These are phyloP conservation scores for Aspergillus flavus DNA, from an alignment of 2,329 filamentous ascomycete genomes.

Conservation along the genomic window DNA sequence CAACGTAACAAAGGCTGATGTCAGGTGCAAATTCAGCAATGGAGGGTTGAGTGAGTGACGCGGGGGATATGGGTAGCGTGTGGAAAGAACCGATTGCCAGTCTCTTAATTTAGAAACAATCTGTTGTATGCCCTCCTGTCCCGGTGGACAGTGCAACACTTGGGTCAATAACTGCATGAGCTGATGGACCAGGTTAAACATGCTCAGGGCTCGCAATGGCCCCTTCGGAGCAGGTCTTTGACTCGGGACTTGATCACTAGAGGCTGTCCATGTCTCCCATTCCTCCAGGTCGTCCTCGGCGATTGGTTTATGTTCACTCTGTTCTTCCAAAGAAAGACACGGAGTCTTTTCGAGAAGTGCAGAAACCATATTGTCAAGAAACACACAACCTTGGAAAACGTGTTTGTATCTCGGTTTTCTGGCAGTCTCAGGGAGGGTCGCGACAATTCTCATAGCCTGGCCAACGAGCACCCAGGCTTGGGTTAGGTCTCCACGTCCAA, in stretches of 20 bases:
- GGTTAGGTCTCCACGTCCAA: neutral
- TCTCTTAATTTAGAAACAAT: neutral
- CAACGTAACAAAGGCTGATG: neutral
- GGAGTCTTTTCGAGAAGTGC: neutral
- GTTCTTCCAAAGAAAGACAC: neutral
- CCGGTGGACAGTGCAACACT: neutral
- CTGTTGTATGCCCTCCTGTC: neutral
- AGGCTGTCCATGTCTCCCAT: neutral
- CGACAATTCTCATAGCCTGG: neutral
- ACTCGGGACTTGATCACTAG: neutral
- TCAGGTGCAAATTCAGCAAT: neutral
- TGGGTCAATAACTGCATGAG: neutral
- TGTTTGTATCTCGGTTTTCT: neutral
- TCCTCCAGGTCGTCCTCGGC: neutral
- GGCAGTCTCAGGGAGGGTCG: neutral
- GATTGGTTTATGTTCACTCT: neutral
- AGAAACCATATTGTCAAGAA: neutral
- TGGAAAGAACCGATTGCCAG: neutral
- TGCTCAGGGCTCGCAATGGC: neutral
- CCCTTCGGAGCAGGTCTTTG: neutral
- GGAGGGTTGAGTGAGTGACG: neutral
- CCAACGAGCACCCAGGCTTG: neutral
- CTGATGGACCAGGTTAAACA: neutral
- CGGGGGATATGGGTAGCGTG: neutral
- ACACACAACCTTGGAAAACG: neutral